Conservation (phyloP, 2,329 filamentous ascomycete species). For the Pestalotiopsis sp. region DNA sequence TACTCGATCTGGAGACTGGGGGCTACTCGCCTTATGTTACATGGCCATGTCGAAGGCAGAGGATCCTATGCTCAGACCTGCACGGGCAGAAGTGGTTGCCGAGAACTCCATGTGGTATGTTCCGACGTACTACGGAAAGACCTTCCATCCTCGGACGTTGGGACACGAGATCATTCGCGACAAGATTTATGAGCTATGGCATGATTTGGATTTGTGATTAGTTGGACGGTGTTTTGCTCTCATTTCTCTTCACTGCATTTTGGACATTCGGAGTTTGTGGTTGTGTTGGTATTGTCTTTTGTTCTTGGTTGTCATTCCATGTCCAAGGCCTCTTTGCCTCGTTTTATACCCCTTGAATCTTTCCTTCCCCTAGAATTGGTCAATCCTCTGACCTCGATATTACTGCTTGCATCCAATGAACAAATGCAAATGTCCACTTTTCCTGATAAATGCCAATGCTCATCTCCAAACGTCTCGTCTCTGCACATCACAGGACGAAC, state of each 20-base stretch:
- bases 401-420: neutral
- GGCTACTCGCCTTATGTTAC: constrained; percentile 44
- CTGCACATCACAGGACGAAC: neutral
- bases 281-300: neutral
- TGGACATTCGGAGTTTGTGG: neutral
- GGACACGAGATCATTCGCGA: constrained; percentile 42
- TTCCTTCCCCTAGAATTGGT: neutral
- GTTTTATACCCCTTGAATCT: neutral
- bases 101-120: constrained; percentile 48
- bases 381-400: neutral
- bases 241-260: neutral
- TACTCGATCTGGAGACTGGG: constrained; percentile 43
- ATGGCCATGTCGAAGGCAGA: constrained; percentile 43
- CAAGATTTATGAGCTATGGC: constrained; percentile 36
- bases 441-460: neutral
- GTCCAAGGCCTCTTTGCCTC: neutral
- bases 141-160: constrained; percentile 45
- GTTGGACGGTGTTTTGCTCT: neutral
- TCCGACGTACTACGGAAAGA: constrained; percentile 50
- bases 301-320: neutral
- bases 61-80: constrained; percentile 37
- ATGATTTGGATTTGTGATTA: constrained; percentile 17
- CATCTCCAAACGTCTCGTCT: neutral
- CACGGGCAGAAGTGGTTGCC: constrained; percentile 26
- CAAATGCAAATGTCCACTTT: neutral